Base-by-base conservation (phyloP, 2,329 filamentous ascomycete genomes). In the Falciphora oryzae region DNA sequence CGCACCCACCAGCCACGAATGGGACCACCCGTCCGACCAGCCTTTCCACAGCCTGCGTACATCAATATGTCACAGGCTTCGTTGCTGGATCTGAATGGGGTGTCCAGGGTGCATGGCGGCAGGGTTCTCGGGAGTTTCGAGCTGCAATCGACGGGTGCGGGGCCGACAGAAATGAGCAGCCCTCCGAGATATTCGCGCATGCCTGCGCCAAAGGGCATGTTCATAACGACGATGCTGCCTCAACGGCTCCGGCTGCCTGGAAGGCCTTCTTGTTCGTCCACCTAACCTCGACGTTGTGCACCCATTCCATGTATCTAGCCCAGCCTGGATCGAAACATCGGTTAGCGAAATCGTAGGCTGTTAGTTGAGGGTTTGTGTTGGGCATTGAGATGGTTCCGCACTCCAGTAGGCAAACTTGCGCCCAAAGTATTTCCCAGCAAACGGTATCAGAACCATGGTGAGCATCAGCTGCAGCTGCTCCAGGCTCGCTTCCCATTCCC, bases 401-500 rank as follows among this genome's bases (percentile, higher is more conserved):
- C 94, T 92, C 92, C 93, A 97, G 75, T 96, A 97, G 66, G 94
- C 94, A 80, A 93, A 96, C 77, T 92, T 96, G 75, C 95, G 85
- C 59, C 95, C 95, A 76, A 97, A 87, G 78, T 93, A 98, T 78
- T 98, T 99, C 66, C 95, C 95, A 70, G 92, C 81, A 76, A 96
- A 97, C 3, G 95, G 95, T 62, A 99, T 89, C 70, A 98, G 77
- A 61, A 98, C 90, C 92, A 99, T 96, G 27, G 91, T 96, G 74
- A 98, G 78, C 69, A 99, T 82, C 69, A 98, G 82, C 79, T 99
- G 93, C 66, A 99, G 79, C 79, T 99, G 95, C 77, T 97, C 92
- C 68, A 99, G 80, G 71, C 91, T 96, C 72, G 93, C 91, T 71
- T 94, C 90, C 95, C 95, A 99, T 78, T 99, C 94, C 67, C 86